Conservation (phyloP, 495 filamentous ascomycete species). For the Durotheca rogersii region DNA sequence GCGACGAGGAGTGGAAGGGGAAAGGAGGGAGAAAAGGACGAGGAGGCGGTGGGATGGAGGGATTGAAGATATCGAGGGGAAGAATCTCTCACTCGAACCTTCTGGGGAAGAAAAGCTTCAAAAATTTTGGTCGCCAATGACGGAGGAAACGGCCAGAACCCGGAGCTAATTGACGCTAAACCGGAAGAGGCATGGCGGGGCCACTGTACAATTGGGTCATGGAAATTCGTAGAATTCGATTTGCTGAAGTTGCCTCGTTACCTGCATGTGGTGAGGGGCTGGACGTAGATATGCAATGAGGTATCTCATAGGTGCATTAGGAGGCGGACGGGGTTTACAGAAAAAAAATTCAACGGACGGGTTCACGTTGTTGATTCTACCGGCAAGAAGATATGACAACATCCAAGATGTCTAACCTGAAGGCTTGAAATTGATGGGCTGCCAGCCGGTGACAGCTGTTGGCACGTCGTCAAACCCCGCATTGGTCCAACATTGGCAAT, state of each 20-base stretch:
- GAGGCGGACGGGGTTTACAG: no score
- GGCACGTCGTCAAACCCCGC: no score
- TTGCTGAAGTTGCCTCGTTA: conserved; percentile 20
- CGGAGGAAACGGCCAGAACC: conserved; percentile 28
- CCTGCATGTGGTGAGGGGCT: background rate
- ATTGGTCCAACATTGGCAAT: no score
- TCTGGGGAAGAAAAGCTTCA: conserved; percentile 36
- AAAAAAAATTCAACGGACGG: no score
- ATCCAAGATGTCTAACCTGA: no score
- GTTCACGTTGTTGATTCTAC: no score
- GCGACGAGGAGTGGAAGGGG: conserved; percentile 14
- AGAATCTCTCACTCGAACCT: conserved; percentile 23
- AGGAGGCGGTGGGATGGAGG: conserved; percentile 6
- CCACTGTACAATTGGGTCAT: conserved; percentile 15
- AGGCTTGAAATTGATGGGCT: no score
- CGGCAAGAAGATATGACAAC: no score
- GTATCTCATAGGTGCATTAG: no score
- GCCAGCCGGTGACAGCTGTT: no score
- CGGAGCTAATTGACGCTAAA: conserved; percentile 27
- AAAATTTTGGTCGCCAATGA: conserved; percentile 35
- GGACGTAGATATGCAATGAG: no score
- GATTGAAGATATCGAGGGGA: conserved; percentile 14
- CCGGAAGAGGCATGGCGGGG: conserved; percentile 15
- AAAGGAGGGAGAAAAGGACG: conserved; percentile 6
- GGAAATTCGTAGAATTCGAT: conserved; percentile 36